Evolutionary conservation across 495 filamentous ascomycete species (phyloP), one percentile per base, ranked within the genome.

Genomic region (Trichocladium uniseriatum): DNA sequence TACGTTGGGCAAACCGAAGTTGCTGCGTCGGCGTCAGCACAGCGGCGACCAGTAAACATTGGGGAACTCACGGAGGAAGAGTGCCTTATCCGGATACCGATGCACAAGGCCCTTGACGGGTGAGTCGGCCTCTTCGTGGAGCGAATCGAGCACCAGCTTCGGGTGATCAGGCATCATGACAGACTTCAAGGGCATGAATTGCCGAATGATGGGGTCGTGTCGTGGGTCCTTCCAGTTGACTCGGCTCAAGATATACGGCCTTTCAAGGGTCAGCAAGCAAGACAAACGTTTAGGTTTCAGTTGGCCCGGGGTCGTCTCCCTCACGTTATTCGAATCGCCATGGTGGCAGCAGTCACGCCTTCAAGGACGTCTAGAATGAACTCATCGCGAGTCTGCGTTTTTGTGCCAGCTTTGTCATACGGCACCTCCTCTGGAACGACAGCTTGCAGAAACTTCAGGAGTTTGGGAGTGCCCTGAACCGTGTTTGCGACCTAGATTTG

Each of bases 41-140:
- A 32, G 10, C n/a, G n/a, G n/a, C 11, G 31, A 10, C 13, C 31
- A 32, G 5, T 14, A 3, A 32, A 6, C 13, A n/a, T n/a, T 32
- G 31, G 36, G 36, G 36, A 21, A 51, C 74, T 57, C 61, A 79
- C 78, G 69, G 35, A 81, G 62, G 48, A 82, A 76, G 4, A 80
- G 62, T n/a, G 69, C 76, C 51, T 78, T 80, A 48, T 79, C 78
- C 0, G 72, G 67, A 56, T 82, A 82, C 14, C 78, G 65, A 59
- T 80, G 77, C 13, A 82, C 76, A 16, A 80, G 51, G 1, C 72
- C 75, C 5, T 58, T 60, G 38, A 74, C 71, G 2, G 67, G 71
- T 13, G 63, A 69, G 50, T 80, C 74, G 3, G 56, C 56, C 29
- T 54, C 58, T 59, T 82, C 78, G 35, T 76, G 60, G 38, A 79